Conservation (phyloP, 768 basidiomycete genomes). For the Tricholoma matsutake region DNA sequence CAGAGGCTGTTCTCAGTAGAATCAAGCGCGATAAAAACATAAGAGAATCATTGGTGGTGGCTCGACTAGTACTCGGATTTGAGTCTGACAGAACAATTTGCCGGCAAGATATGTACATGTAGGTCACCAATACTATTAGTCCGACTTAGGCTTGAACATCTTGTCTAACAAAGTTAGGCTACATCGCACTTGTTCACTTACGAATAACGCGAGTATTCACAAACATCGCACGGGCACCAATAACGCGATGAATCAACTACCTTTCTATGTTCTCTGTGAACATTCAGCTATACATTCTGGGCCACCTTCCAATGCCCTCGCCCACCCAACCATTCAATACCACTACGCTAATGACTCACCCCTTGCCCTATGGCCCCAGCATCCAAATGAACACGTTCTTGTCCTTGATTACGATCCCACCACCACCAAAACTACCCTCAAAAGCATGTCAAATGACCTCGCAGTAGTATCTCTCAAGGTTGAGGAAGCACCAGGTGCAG, state of each 20-base stretch:
- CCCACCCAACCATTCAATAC: constrained; percentile 76
- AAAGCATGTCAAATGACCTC: constrained; percentile 45
- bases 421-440: constrained; percentile 40
- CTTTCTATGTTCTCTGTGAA: constrained; percentile 69
- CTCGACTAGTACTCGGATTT: too few relatives aligned
- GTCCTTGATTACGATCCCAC: constrained; percentile 67
- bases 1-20: constrained; percentile 47
- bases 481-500: constrained; percentile 69
- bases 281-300: constrained; percentile 43
- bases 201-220: too few relatives aligned
- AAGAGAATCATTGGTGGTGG: constrained; percentile 1
- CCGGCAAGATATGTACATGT: too few relatives aligned
- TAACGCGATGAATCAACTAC: constrained; percentile 34
- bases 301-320: constrained; percentile 43
- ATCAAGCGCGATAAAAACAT: constrained; percentile 39
- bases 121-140: too few relatives aligned
- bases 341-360: constrained; percentile 81
- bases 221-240: too few relatives aligned
- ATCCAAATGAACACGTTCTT: constrained; percentile 66
- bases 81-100: too few relatives aligned
- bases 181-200: too few relatives aligned
- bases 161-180: too few relatives aligned
- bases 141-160: too few relatives aligned
- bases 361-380: constrained; percentile 56
- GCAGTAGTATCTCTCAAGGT: constrained; percentile 59